Percentiles rank a stretch among this genome's conserved stretches.
These are phyloP conservation scores for Tuctoria greenei DNA, from an alignment of 176 grass and related monocot species.

Conservation along the genomic window DNA sequence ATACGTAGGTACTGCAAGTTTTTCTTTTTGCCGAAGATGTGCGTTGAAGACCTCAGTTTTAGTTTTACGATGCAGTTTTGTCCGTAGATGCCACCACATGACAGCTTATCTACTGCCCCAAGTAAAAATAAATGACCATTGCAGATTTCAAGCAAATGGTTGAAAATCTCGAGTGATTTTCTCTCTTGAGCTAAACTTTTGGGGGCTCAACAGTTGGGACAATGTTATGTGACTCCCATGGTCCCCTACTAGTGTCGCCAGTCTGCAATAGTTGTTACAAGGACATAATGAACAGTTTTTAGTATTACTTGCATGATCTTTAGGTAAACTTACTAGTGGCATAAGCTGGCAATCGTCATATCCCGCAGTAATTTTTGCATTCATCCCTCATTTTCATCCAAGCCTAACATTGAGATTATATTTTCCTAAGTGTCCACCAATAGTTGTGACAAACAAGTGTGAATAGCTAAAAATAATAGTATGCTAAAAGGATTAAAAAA, in stretches of 20 bases:
- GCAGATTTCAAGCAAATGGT: slow-evolving; percentile 6
- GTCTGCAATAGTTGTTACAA: neutral
- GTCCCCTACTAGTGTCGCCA: neutral
- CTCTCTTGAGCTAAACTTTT: slow-evolving; percentile 10
- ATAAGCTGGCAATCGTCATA: neutral
- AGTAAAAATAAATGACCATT: slow-evolving; percentile 12
- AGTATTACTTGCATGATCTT: neutral
- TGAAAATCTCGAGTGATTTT: neutral
- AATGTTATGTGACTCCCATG: neutral
- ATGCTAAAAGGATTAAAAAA: neutral
- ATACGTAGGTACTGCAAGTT: slow-evolving; percentile 16
- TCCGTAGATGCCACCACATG: neutral
- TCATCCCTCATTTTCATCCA: neutral
- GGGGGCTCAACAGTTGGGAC: neutral
- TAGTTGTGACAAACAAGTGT: neutral
- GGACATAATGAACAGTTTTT: neutral
- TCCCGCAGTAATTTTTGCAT: neutral
- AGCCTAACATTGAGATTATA: neutral
- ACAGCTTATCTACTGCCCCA: neutral
- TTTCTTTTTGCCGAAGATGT: slow-evolving; percentile 27
- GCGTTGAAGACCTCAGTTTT: slow-evolving; percentile 32
- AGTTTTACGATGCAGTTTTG: slow-evolving; percentile 22
- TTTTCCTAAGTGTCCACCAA: neutral
- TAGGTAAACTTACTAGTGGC: neutral
- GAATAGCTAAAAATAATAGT: neutral